Evolutionary conservation across 2,329 filamentous ascomycete species (phyloP).

Genomic region (Camptophora hylomeconis): DNA sequence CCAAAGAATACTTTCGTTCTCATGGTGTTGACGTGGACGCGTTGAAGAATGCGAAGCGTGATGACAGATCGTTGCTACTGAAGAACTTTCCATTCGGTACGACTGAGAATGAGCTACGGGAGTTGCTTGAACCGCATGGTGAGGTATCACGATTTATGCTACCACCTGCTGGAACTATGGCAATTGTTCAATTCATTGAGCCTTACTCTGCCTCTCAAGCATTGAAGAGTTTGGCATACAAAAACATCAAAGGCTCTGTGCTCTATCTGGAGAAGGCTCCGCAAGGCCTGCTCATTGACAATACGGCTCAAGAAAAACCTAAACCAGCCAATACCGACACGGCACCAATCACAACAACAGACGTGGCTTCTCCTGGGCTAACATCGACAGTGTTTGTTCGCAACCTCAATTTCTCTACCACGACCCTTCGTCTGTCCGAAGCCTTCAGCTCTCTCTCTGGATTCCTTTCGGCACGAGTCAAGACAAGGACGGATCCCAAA

Average conservation of each 20-base stretch:
- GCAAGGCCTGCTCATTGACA: slow-evolving; percentile 55
- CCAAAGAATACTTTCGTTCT: slow-evolving; percentile 75
- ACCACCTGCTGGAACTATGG: slow-evolving; percentile 85
- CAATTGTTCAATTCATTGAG: slow-evolving; percentile 78
- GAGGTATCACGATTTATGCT: slow-evolving; percentile 71
- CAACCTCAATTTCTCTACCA: slow-evolving; percentile 87
- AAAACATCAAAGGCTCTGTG: slow-evolving; percentile 79
- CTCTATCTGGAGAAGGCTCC: slow-evolving; percentile 91
- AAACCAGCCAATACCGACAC: no score
- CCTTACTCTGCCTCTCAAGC: slow-evolving; percentile 68
- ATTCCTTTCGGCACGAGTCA: slow-evolving; percentile 79
- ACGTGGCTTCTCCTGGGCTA: slow-evolving; percentile 2
- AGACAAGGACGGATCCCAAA: slow-evolving; percentile 89
- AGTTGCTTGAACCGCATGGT: slow-evolving; percentile 75
- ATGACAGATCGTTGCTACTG: slow-evolving; percentile 75
- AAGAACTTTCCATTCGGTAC: slow-evolving; percentile 91
- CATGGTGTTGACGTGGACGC: slow-evolving; percentile 86
- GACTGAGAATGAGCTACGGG: slow-evolving; percentile 62
- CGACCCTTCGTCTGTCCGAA: slow-evolving; percentile 60
- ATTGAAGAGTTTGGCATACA: slow-evolving; percentile 74
- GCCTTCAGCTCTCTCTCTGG: slow-evolving; percentile 72
- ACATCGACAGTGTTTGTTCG: slow-evolving; percentile 74
- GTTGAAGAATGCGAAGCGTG: slow-evolving; percentile 73
- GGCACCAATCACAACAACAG: background rate
- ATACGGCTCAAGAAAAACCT: slow-evolving; percentile 21